Evolutionary conservation across 139 green algal genomes (phyloP).

Genomic region (Chlorokybus atmophyticus): DNA sequence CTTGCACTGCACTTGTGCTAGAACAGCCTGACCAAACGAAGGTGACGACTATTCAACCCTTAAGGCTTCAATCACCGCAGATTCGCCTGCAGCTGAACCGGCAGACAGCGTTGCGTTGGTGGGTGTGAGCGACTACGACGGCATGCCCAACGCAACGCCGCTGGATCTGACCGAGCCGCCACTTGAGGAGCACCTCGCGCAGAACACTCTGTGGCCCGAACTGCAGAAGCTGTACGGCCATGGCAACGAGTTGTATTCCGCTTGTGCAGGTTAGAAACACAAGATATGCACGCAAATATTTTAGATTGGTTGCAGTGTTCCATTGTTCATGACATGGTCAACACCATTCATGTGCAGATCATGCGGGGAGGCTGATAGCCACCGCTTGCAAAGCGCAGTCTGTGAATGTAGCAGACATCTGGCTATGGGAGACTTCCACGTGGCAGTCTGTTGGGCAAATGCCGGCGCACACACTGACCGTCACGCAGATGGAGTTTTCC

Average conservation of each 20-base stretch:
- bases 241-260: conserved; percentile 70
- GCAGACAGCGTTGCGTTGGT: background rate
- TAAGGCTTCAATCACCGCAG: too few relatives aligned
- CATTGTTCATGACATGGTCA: too few relatives aligned
- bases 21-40: too few relatives aligned
- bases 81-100: too few relatives aligned
- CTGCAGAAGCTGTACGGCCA: conserved; percentile 92
- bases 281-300: too few relatives aligned
- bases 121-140: conserved; percentile 1
- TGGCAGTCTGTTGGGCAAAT: conserved; percentile 37
- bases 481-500: conserved; percentile 81
- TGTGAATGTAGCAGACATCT: conserved; percentile 7
- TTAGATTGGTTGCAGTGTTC: too few relatives aligned
- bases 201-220: conserved; percentile 36
- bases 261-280: conserved; percentile 38
- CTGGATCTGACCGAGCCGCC: conserved; percentile 43
- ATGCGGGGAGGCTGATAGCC: conserved; percentile 42
- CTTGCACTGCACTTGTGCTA: background rate
- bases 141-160: conserved; percentile 2
- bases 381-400: conserved; percentile 47
- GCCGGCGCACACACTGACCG: conserved; percentile 70
- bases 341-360: too few relatives aligned
- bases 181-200: conserved; percentile 80
- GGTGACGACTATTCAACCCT: too few relatives aligned
- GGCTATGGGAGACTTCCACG: conserved; percentile 32